A percentile compares a stretch with the other conserved stretches of the same genome.
phyloP scores from a whole-genome alignment of 2,329 filamentous ascomycete species.

The Ophiostoma sp. region DNA sequence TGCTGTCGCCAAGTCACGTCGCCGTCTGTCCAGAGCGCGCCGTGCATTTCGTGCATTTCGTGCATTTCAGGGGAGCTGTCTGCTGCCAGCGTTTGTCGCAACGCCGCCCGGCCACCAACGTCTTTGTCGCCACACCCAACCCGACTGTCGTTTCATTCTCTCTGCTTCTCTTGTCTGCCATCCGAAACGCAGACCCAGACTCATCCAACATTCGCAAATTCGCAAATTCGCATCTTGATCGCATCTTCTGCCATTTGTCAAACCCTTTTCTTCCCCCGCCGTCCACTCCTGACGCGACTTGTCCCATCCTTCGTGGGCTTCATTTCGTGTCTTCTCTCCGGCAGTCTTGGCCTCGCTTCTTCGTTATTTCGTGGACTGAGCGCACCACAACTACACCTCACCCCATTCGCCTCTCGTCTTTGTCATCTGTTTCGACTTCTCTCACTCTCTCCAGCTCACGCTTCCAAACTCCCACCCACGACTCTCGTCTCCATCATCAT shows the following conservation, averaged over 20 bases:
- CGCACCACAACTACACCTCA: not conserved
- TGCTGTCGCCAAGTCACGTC: not conserved
- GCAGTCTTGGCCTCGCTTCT: not conserved
- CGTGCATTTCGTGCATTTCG: not conserved
- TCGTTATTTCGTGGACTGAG: not conserved
- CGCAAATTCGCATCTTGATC: not conserved
- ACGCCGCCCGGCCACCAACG: slow-evolving; percentile 12
- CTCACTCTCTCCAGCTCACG: not conserved
- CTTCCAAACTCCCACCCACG: not conserved
- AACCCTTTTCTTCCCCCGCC: not conserved
- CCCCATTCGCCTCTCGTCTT: not conserved
- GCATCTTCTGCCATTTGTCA: not conserved
- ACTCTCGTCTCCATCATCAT: not conserved
- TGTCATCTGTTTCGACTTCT: not conserved
- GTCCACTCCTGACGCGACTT: slow-evolving; percentile 11
- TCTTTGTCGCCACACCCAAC: slow-evolving; percentile 20
- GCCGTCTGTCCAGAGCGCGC: slow-evolving; percentile 4
- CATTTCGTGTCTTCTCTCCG: not conserved
- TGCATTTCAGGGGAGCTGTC: not conserved
- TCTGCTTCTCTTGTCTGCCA: not conserved
- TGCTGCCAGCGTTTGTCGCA: slow-evolving; percentile 17
- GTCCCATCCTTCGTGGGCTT: not conserved
- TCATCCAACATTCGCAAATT: not conserved
- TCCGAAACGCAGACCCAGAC: not conserved
- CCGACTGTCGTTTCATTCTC: not conserved